phyloP scores from a whole-genome alignment of 306 rosid species.

The Castanospermum australe region DNA sequence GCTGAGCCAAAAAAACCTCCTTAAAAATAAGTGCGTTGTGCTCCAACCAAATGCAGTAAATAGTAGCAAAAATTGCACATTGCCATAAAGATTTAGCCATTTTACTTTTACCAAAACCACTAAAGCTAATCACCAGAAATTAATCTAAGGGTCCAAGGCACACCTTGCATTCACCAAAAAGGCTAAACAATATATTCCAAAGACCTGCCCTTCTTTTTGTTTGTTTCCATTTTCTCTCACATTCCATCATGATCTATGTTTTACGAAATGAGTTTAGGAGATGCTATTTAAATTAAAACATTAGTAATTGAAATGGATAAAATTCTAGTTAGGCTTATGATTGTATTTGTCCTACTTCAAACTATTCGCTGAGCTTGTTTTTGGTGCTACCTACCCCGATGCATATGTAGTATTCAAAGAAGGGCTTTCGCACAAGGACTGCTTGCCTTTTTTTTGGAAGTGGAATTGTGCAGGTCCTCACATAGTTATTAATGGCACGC shows the following conservation, averaged over 20 bases:
- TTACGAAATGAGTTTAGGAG: slow-evolving; percentile 4
- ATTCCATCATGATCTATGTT: background rate
- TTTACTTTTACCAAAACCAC: no score
- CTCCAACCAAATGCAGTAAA: no score
- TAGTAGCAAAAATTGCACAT: no score
- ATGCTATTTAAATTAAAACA: background rate
- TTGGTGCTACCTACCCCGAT: background rate
- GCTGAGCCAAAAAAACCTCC: no score
- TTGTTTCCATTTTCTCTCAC: background rate
- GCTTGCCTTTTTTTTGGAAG: background rate
- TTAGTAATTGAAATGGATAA: background rate
- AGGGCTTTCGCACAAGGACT: background rate
- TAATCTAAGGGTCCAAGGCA: no score
- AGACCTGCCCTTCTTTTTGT: background rate
- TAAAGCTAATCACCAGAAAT: no score
- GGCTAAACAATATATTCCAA: no score
- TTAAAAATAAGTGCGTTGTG: no score
- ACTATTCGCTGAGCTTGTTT: slow-evolving; percentile 4
- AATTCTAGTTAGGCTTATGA: background rate
- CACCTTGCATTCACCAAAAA: no score
- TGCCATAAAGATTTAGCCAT: no score
- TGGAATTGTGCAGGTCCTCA: background rate
- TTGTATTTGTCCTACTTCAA: background rate
- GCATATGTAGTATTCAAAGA: background rate
- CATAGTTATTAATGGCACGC: no score